Evolutionary conservation across 2,329 filamentous ascomycete genomes (phyloP).

Genomic region (Hypoxylon sp.): DNA sequence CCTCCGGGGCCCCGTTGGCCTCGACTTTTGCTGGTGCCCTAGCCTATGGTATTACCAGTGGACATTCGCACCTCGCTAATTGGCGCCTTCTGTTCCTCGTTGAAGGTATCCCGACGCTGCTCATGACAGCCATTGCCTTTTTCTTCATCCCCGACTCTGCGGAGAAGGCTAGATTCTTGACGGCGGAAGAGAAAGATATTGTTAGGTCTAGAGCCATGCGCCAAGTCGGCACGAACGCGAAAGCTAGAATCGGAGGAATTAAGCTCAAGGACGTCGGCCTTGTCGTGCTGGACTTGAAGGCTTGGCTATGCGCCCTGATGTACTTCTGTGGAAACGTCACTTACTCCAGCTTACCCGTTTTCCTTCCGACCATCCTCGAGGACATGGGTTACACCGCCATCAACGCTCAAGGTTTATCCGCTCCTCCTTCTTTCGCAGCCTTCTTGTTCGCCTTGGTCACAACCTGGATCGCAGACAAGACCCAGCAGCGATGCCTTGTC

Average conservation of each 20-base stretch:
- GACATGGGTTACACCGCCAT: conserved; percentile 76
- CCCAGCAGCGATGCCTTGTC: conserved; percentile 49
- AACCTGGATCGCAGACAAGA: conserved; percentile 50
- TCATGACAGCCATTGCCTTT: conserved; percentile 81
- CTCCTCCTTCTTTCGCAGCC: conserved; percentile 49
- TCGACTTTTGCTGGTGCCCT: conserved; percentile 85
- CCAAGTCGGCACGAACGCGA: conserved; percentile 58
- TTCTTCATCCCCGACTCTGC: conserved; percentile 82
- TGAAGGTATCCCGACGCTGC: conserved; percentile 85
- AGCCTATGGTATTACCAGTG: conserved; percentile 81
- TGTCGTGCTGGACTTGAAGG: conserved; percentile 74
- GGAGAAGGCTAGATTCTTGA: conserved; percentile 73
- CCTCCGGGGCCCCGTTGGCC: conserved; percentile 82
- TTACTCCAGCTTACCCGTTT: conserved; percentile 89
- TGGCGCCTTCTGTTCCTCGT: conserved; percentile 88
- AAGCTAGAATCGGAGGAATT: conserved; percentile 60
- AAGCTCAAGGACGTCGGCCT: conserved; percentile 69
- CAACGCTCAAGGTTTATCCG: conserved; percentile 49
- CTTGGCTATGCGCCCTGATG: conserved; percentile 83
- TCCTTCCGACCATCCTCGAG: conserved; percentile 84
- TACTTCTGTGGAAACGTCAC: conserved; percentile 91
- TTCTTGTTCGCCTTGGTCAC: conserved; percentile 48
- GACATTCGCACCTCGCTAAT: conserved; percentile 79
- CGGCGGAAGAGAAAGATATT: conserved; percentile 74
- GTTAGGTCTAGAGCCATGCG: conserved; percentile 76